Percentiles rank a stretch among this genome's conserved stretches.
phyloP scores from a whole-genome alignment of 257 asterid species.

The Solanum commersonii region DNA sequence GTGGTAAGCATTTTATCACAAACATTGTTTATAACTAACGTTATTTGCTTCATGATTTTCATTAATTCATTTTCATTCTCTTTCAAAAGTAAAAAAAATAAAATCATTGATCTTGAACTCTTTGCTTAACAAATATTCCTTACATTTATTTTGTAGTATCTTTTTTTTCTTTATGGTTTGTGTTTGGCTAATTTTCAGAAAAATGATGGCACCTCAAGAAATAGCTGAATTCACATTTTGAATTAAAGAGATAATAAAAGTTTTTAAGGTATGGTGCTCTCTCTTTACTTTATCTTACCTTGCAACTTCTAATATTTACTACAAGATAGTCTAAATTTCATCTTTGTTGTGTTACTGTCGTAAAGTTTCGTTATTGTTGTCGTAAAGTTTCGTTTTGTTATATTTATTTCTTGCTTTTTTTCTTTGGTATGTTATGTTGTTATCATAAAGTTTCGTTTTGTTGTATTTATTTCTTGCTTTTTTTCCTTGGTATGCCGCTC shows the following conservation, averaged over 20 bases:
- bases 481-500: background rate
- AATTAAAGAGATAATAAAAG: background rate
- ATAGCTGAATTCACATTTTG: background rate
- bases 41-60: background rate
- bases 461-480: background rate
- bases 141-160: background rate
- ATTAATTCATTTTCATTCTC: background rate
- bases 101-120: background rate
- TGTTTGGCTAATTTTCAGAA: background rate
- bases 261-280: background rate
- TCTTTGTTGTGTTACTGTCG: background rate
- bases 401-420: too few species aligned
- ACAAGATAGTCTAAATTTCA: background rate
- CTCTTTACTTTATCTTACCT: background rate
- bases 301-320: background rate
- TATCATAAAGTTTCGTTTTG: background rate
- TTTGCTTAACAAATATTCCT: background rate
- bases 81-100: background rate
- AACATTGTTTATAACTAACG: background rate
- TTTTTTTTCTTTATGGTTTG: background rate
- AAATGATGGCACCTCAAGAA: background rate
- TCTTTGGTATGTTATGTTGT: background rate
- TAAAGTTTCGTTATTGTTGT: background rate
- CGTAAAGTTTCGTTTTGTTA: background rate
- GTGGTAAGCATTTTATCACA: background rate